A percentile compares a stretch with the other conserved stretches of the same genome.
Conservation (phyloP, 2,329 filamentous ascomycete genomes). For the Diplodia intermedia region DNA sequence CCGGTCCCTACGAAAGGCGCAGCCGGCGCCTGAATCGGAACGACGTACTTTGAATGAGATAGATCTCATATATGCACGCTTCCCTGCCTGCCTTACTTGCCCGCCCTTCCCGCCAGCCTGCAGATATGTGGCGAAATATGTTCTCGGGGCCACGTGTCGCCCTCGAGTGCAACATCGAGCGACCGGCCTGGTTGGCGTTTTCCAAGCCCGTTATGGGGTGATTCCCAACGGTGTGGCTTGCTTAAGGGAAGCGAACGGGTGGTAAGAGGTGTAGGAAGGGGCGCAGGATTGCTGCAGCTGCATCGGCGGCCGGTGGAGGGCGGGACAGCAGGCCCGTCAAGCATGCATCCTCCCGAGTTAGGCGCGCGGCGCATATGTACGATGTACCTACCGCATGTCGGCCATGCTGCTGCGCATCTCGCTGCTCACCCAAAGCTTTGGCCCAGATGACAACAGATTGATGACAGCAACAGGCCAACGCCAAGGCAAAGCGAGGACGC, state of each 20-base stretch:
- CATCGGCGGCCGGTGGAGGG: constrained; percentile 3
- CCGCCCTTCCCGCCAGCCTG: constrained; percentile 2
- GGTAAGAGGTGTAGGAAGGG: constrained; percentile 3
- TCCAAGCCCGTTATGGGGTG: neutral
- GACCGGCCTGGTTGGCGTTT: neutral
- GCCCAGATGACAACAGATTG: constrained; percentile 4
- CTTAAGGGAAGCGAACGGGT: constrained; percentile 8
- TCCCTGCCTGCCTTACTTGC: constrained; percentile 13
- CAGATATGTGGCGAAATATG: constrained; percentile 14
- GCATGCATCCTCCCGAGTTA: constrained; percentile 12
- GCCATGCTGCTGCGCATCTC: constrained; percentile 2
- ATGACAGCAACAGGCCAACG: neutral
- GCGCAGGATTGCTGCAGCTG: constrained; percentile 17
- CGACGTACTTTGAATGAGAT: constrained; percentile 21
- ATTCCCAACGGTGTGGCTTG: constrained; percentile 15
- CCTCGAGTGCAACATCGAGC: constrained; percentile 10
- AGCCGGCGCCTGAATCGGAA: constrained; percentile 10
- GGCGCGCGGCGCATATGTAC: constrained; percentile 13
- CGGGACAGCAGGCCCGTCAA: constrained; percentile 15
- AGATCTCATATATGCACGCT: constrained; percentile 22
- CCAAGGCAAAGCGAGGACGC: constrained; percentile 7
- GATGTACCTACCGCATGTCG: constrained; percentile 17
- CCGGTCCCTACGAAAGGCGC: constrained; percentile 6
- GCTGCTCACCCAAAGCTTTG: constrained; percentile 1
- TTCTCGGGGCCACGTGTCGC: constrained; percentile 20